Percentiles rank a stretch among this genome's conserved stretches.
phyloP scores from a whole-genome alignment of 2,329 filamentous ascomycete species.

The Penicillium occitanis region DNA sequence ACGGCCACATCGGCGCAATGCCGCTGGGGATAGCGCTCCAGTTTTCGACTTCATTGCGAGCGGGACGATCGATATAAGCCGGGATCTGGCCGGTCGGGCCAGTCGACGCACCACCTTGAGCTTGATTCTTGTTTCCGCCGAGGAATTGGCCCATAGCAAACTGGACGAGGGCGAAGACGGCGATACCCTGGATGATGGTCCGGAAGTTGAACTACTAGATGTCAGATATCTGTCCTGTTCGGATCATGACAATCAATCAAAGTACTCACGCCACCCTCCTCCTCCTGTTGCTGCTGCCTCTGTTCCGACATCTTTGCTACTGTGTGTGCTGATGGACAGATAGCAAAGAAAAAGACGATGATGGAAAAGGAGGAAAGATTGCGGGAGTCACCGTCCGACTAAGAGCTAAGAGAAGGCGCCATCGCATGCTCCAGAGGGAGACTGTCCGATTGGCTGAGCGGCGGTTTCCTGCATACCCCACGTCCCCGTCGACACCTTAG shows the following conservation, averaged over 20 bases:
- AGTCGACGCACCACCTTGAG: slow-evolving; percentile 29
- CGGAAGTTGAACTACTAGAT: slow-evolving; percentile 41
- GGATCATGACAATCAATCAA: not conserved
- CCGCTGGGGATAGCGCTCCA: slow-evolving; percentile 59
- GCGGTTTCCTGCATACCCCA: slow-evolving; percentile 11
- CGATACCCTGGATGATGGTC: slow-evolving; percentile 55
- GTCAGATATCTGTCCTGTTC: slow-evolving; percentile 27
- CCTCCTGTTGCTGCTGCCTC: slow-evolving; percentile 38
- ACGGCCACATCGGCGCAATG: slow-evolving; percentile 86
- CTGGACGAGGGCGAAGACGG: slow-evolving; percentile 60
- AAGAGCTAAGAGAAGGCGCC: slow-evolving; percentile 3
- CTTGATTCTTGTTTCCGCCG: slow-evolving; percentile 42
- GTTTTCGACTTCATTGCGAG: slow-evolving; percentile 38
- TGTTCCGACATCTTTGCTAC: slow-evolving; percentile 41
- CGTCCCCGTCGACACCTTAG: slow-evolving; percentile 11
- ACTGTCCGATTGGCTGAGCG: slow-evolving; percentile 6
- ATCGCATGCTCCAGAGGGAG: not conserved
- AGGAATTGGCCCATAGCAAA: slow-evolving; percentile 58
- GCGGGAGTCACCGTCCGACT: slow-evolving; percentile 6
- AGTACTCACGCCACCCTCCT: slow-evolving; percentile 28
- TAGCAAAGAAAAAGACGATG: slow-evolving; percentile 18
- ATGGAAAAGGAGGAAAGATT: slow-evolving; percentile 16
- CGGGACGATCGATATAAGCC: slow-evolving; percentile 64
- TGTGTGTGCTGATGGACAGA: slow-evolving; percentile 15
- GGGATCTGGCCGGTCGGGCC: slow-evolving; percentile 52